These are phyloP conservation scores for Boletus smithii DNA, from an alignment of 1,284 basidiomycete species.

Conservation along the genomic window DNA sequence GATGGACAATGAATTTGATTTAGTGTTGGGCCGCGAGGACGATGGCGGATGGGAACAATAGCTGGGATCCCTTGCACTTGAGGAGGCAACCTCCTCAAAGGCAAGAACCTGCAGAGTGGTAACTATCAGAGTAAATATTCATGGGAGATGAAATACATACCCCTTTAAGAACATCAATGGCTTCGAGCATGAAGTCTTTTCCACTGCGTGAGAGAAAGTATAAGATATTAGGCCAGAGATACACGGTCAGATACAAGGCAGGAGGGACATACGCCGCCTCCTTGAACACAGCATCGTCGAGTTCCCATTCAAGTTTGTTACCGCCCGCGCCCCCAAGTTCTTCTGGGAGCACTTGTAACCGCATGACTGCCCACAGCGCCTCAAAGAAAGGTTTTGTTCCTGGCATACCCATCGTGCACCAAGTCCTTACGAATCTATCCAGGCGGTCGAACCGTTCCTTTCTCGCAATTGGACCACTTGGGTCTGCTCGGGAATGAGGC, in stretches of 20 bases:
- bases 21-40: slow-evolving; percentile 49
- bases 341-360: slow-evolving; percentile 68
- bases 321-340: slow-evolving; percentile 69
- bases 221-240: slow-evolving; percentile 13
- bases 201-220: slow-evolving; percentile 54
- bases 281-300: slow-evolving; percentile 81
- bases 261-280: slow-evolving; percentile 67
- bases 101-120: slow-evolving; percentile 48
- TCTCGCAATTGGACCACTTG: slow-evolving; percentile 54
- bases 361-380: slow-evolving; percentile 70
- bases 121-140: slow-evolving; percentile 12
- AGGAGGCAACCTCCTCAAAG: slow-evolving; percentile 59
- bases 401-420: slow-evolving; percentile 79
- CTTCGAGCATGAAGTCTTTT: slow-evolving; percentile 81
- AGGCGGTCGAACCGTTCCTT: slow-evolving; percentile 73
- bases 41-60: slow-evolving; percentile 37
- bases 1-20: slow-evolving; percentile 52
- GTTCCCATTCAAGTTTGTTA: slow-evolving; percentile 69
- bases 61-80: slow-evolving; percentile 37
- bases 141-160: slow-evolving; percentile 42
- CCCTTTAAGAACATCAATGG: slow-evolving; percentile 77
- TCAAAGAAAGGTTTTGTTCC: slow-evolving; percentile 79
- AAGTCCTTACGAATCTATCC: slow-evolving; percentile 65
- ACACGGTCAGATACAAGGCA: slow-evolving; percentile 9
- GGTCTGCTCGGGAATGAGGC: slow-evolving; percentile 63